These are phyloP conservation scores for Ilyonectria mors-panacis DNA, from an alignment of 2,329 filamentous ascomycete genomes.

Conservation along the genomic window DNA sequence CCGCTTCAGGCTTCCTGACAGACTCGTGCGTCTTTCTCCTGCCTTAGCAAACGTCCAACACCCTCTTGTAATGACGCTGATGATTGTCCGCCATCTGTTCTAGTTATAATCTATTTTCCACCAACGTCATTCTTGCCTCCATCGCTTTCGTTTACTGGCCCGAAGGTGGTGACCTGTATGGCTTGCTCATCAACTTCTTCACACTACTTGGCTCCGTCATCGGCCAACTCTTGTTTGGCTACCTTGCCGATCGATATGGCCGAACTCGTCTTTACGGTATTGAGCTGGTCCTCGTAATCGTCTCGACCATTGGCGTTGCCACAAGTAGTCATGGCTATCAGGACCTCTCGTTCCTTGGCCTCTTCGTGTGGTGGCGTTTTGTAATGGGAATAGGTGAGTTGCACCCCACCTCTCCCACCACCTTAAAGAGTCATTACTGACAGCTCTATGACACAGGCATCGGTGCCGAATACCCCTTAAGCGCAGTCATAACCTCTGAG, in stretches of 20 bases:
- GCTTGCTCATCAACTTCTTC: slow-evolving; percentile 66
- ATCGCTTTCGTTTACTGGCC: slow-evolving; percentile 69
- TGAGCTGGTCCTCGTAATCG: slow-evolving; percentile 69
- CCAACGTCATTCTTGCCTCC: slow-evolving; percentile 68
- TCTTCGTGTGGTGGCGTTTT: slow-evolving; percentile 69
- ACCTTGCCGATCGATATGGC: slow-evolving; percentile 69
- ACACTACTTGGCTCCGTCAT: slow-evolving; percentile 67
- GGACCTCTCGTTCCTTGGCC: slow-evolving; percentile 64
- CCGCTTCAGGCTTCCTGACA: slow-evolving; percentile 68
- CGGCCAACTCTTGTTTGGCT: slow-evolving; percentile 68
- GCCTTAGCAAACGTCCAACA: neutral
- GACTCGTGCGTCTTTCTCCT: slow-evolving; percentile 60
- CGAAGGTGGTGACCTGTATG: slow-evolving; percentile 59
- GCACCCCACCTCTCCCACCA: slow-evolving; percentile 15
- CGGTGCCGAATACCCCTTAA: slow-evolving; percentile 78
- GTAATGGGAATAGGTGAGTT: slow-evolving; percentile 66
- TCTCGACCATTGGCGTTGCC: slow-evolving; percentile 71
- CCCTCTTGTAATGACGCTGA: neutral
- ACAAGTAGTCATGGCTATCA: slow-evolving; percentile 65
- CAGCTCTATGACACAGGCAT: slow-evolving; percentile 61
- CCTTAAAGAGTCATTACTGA: slow-evolving; percentile 18
- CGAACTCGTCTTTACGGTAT: slow-evolving; percentile 70
- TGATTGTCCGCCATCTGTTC: slow-evolving; percentile 11
- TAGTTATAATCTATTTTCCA: slow-evolving; percentile 69
- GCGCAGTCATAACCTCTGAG: slow-evolving; percentile 78